Evolutionary conservation across 1,284 basidiomycete species (phyloP), one percentile per base, ranked within the genome.

Genomic region (Takashimella tepidaria): DNA sequence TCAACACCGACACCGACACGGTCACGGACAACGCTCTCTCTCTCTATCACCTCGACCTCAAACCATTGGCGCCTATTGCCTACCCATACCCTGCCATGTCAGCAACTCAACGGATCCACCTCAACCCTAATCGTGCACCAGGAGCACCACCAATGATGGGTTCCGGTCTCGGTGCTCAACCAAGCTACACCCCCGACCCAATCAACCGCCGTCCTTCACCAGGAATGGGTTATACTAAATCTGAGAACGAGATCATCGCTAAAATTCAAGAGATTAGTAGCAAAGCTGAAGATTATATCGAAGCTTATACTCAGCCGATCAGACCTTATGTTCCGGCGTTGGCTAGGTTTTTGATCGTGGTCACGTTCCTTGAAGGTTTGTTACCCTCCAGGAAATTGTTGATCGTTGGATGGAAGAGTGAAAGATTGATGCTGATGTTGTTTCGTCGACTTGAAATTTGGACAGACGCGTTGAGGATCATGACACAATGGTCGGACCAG

Each of bases 271-370:
- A 82, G 11, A 80, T 85, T 66, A 86, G 86, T 67, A 83, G 83
- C 71, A 83, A 86, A 74, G 82, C 91, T 56, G 96, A 99, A 78
- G 96, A 99, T 77, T 79, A 85, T 61, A 83, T 97, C 70, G 96
- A 98, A 74, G 85, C 88, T 61, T 88, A 89, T 77, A 86, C 92
- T 5, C 58, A 75, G 70, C 95, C 96, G 25, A 81, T 98, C 77
- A 87, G 88, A 75, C 96, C 96, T 49, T 87, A 95, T 75, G 82
- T 99, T 66, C 95, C 96, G 25, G 87, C 91, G 48, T 86, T 98
- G 72, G 96, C 92, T 58, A 84, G 96, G 62, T 98, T 98, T 78
- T 78, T 99, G 61, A 98, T 98, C 74, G 92, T 99, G 52, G 92
- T 96, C 43, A 99, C 95, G 4, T 99, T 99, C 79, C 79, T 95